Evolutionary conservation across 164 flowering plant species (phyloP), one percentile per base, ranked within the genome.

Genomic region (Umbellularia californica): DNA sequence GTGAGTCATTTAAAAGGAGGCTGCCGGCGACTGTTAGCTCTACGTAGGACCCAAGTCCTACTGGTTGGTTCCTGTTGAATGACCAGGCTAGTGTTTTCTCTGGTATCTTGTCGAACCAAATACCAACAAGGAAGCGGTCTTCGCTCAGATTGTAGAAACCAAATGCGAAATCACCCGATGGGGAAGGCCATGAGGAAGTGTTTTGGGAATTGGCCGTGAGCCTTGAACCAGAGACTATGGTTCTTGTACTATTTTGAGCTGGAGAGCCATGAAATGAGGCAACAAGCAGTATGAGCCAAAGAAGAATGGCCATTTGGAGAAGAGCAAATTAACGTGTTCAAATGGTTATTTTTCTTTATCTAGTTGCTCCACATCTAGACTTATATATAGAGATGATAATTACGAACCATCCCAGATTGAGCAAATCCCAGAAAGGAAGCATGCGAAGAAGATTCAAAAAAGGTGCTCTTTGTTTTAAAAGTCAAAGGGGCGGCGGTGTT

Each of bases 51-150:
- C 78, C 81, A 14, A 5, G 2, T 63, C n/a, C 63, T 5, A 76
- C 81, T 30, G 82, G 78, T 27, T 70, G 68, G 69, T 81, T 76
- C 6, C 84, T 71, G 50, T 83, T 81, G 20, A 79, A 80, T 1
- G 84, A 81, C 86, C 86, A 83, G 30, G 79, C 76, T 0, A 83
- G 74, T 14, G 83, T 79, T 58, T 50, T 79, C 0, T 70, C 69
- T 14, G 75, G 70, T 75, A 81, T 81, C 58, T 79, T 79, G 19
- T 77, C 74, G 64, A 77, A 83, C 83, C 85, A 81, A 67, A 83
- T 79, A 7, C 82, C 85, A 17, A 75, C 74, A 25, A 81, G 80
- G 68, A 71, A 77, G n/a, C 23, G 68, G 25, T 70, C 77, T 3
- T 9, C 20, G 20, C 23, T 5, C 62, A 81, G 23, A 22, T 19